These are phyloP conservation scores for Amanita thiersii DNA, from an alignment of 768 basidiomycete species.

Conservation along the genomic window DNA sequence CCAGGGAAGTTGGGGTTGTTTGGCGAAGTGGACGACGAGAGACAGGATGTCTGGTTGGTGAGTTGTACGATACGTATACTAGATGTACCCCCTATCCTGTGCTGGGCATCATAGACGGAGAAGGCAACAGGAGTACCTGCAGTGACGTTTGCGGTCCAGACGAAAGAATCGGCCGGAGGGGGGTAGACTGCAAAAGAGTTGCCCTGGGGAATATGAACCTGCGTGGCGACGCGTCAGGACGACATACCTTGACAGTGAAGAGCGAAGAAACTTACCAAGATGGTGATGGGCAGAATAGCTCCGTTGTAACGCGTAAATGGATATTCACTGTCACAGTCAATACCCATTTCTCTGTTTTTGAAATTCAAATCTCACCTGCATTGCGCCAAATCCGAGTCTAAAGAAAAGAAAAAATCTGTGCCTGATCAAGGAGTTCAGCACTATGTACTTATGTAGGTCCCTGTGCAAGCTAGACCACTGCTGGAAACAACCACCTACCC, in stretches of 20 bases:
- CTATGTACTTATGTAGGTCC: not conserved
- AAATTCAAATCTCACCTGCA: conserved; percentile 18
- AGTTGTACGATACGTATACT: conserved; percentile 13
- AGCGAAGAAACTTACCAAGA: conserved; percentile 14
- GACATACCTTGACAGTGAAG: not conserved
- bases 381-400: conserved; percentile 16
- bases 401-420: conserved; percentile 19
- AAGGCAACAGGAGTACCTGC: conserved; percentile 18
- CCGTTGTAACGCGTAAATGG: conserved; percentile 16
- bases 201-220: conserved; percentile 19
- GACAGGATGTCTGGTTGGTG: conserved; percentile 17
- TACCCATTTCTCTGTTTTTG: not conserved
- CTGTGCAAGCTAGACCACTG: not conserved
- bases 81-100: conserved; percentile 18
- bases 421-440: conserved; percentile 10
- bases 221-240: not conserved
- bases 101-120: conserved; percentile 16
- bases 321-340: conserved; percentile 13
- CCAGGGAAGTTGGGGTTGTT: not conserved
- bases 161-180: conserved; percentile 14
- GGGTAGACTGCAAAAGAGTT: conserved; percentile 16
- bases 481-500: conserved; percentile 14
- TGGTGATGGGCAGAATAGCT: conserved; percentile 18
- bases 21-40: conserved; percentile 7
- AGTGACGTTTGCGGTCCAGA: conserved; percentile 18